Base-by-base conservation (phyloP, 805 yeast genomes). In the Barnettozyma sucrosica region DNA sequence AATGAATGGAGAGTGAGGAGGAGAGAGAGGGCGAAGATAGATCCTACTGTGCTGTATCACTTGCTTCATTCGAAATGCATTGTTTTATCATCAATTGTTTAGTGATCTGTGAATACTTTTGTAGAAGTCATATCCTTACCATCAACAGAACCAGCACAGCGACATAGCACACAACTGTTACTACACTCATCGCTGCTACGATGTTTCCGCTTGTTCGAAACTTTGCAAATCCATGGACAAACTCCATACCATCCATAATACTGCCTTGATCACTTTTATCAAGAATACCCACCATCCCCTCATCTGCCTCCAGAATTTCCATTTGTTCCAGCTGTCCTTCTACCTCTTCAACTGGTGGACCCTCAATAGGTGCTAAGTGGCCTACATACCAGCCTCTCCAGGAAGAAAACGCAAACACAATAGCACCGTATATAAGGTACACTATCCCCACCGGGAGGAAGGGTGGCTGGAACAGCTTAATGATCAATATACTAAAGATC, bases 401-500 rank as follows among this genome's bases (percentile, higher is more conserved):
- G 8, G 19, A 16, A 16, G 42, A 39, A 16, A 39, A 20, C 13
- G 21, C 30, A 19, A 39, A 39, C 32, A 25, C 21, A 24, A 39
- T 6, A 24, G 42, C 42, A 7, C 42, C 42, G 21, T 39, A 26
- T 26, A 39, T 19, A 7, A 39, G 33, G 21, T 39, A 39, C 5
- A 39, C 42, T n/a, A 39, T 39, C 8, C 42, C 42, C 2, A 39
- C 42, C 2, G 42, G 42, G 11, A 39, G 32, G 10, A 39, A 39
- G 8, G 11, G 2, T 10, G 33, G 21, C n/a, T 39, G 42, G 42
- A 39, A 39, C 13, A 39, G 42, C n/a, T 39, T 39, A 20, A 20
- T 39, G 30, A 39, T 39, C 42, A 39, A 10, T n/a, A 39, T 39
- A 19, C 42, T 39, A 16, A 39, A 39, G 7, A 39, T 39, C 42